phyloP scores from a whole-genome alignment of 73 alveolate species.

The Symbiodinium pilosum region DNA sequence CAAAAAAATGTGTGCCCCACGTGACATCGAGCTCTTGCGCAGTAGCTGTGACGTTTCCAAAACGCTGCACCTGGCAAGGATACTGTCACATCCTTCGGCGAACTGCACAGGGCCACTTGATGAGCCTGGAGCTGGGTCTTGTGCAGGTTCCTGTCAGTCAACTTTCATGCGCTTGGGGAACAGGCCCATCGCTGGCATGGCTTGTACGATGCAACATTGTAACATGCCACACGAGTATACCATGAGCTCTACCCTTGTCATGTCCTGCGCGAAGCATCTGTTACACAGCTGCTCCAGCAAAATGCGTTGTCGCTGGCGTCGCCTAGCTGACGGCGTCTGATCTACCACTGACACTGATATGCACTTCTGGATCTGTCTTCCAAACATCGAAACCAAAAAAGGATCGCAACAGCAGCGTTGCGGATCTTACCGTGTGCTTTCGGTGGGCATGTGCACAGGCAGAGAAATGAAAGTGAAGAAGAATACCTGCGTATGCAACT shows the following conservation, averaged over 20 bases:
- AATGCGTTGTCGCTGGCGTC: neutral
- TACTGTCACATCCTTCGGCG: too few relatives aligned
- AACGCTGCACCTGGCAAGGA: neutral
- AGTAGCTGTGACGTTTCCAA: neutral
- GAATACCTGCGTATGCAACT: neutral
- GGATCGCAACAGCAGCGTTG: neutral
- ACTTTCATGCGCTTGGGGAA: too few relatives aligned
- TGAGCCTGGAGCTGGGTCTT: neutral
- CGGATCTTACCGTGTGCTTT: neutral
- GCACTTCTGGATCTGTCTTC: too few relatives aligned
- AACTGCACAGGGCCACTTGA: neutral
- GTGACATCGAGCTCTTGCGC: neutral
- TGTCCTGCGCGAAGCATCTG: neutral
- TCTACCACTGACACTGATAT: too few relatives aligned
- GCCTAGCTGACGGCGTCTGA: neutral
- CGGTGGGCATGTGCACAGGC: neutral
- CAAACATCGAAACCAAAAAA: neutral
- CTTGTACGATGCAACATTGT: too few relatives aligned
- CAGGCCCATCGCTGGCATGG: too few relatives aligned
- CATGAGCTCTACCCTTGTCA: neutral
- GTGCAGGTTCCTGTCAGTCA: too few relatives aligned
- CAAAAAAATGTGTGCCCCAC: neutral
- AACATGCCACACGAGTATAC: too few relatives aligned
- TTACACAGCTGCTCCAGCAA: neutral
- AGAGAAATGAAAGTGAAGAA: neutral